Base-by-base conservation (phyloP, 2,329 filamentous ascomycete genomes). In the Nannizzia gypsea region DNA sequence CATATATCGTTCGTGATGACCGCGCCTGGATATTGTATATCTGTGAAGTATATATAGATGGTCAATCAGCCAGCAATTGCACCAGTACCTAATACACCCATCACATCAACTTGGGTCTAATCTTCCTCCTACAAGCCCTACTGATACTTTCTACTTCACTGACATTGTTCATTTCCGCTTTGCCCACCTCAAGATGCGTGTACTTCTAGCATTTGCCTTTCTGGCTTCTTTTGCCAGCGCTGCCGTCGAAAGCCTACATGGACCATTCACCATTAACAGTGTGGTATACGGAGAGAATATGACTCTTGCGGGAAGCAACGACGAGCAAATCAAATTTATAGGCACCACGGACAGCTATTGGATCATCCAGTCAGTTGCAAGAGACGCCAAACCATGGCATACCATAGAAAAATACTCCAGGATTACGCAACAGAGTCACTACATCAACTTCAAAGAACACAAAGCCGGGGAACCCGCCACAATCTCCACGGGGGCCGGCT, bases 151-250 rank as follows among this genome's bases (percentile, higher is more conserved):
- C 48, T 42, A 52, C 31, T 34, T 34, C 31, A 11, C 11, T 11
- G 31, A 34, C 31, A 11, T 11, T 11, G 31, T 52, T 52, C 58
- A 44, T 52, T 52, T 52, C 58, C 58, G 55, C 46, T 59, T 56
- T 55, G 34, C 6, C n/a, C 34, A 36, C 55, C 28, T 20, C 40
- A 36, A 56, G 52, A 52, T 40, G 36, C 38, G 2, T 38, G 17
- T 38, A 38, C 22, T 13, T 44, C 56, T 17, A 15, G n/a, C 36
- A 5, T 6, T 62, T 31, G n/a, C 15, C 42, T 44, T 46, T 36
- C 40, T 28, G 26, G 17, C 38, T 2, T 28, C 55, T 50, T 52
- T 22, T 13, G 28, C 40, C 26, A 40, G 9, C 31, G 31, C 31
- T 31, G 26, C 38, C 48, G 17, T 26, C 42, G 20, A 20, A 22